Conservation (phyloP, 1,284 basidiomycete genomes). For the Ustilago nuda region DNA sequence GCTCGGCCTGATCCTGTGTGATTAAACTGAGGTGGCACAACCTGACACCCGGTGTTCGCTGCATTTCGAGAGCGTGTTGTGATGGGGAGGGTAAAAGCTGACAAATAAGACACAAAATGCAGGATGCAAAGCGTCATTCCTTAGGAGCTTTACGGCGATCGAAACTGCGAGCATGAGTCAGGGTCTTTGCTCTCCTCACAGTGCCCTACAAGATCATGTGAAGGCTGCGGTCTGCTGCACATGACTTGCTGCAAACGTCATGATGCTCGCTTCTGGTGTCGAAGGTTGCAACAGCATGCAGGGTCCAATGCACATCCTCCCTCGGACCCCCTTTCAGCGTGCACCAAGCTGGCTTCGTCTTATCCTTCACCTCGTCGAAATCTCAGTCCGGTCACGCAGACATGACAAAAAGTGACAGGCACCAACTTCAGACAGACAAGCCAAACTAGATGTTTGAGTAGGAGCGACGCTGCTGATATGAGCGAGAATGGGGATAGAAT, state of each 20-base stretch:
- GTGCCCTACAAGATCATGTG: neutral
- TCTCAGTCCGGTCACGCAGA: neutral
- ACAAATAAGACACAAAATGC: constrained; percentile 7
- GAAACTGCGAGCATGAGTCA: constrained; percentile 33
- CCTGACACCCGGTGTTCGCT: neutral
- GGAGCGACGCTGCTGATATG: neutral
- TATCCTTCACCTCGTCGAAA: neutral
- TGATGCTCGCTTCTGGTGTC: neutral
- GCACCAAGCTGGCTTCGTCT: neutral
- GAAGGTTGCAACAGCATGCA: neutral
- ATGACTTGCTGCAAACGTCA: neutral
- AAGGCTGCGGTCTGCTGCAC: neutral
- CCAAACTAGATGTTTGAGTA: neutral
- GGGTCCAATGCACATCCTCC: constrained; percentile 2
- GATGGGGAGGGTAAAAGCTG: constrained; percentile 1
- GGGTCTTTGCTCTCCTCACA: neutral
- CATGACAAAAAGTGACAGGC: neutral
- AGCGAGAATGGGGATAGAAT: constrained; percentile 19
- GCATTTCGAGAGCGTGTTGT: neutral
- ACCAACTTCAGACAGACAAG: neutral
- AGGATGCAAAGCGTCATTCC: constrained; percentile 3
- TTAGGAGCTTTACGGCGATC: constrained; percentile 4
- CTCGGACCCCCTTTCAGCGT: neutral
- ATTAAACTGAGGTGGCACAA: neutral
- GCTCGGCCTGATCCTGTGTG: neutral